A percentile compares a stretch with the other conserved stretches of the same genome.
Conservation (phyloP, 164 flowering plant species). For the Warburgia ugandensis region DNA sequence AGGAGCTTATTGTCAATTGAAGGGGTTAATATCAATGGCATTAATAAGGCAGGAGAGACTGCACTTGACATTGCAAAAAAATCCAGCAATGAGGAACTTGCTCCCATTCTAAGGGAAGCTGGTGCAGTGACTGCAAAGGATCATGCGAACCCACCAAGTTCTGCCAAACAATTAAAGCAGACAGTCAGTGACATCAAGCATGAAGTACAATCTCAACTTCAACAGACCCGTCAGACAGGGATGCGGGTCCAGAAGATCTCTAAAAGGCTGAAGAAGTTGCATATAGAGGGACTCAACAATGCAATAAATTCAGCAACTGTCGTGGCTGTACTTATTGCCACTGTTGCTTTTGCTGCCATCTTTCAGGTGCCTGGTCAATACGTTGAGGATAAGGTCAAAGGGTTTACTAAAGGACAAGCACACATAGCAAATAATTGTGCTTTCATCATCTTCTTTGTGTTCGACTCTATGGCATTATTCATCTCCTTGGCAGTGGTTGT, state of each 20-base stretch:
- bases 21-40: constrained; percentile 50
- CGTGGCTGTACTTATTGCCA: constrained; percentile 96
- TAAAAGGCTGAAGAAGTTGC: constrained; percentile 74
- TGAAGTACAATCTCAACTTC: constrained; percentile 83
- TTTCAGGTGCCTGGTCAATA: constrained; percentile 89
- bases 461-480: constrained; percentile 74
- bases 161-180: constrained; percentile 83
- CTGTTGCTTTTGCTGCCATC: constrained; percentile 96
- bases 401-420: constrained; percentile 58
- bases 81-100: constrained; percentile 40
- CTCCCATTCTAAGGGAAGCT: constrained; percentile 41
- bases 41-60: constrained; percentile 69
- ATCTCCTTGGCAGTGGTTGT: constrained; percentile 95
- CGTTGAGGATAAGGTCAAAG: constrained; percentile 28
- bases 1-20: constrained; percentile 43
- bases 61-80: constrained; percentile 83
- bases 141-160: constrained; percentile 43
- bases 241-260: constrained; percentile 68
- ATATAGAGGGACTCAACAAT: constrained; percentile 83
- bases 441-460: constrained; percentile 64
- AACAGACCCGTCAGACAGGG: constrained; percentile 76
- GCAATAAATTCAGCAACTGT: constrained; percentile 89
- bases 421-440: constrained; percentile 52
- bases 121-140: constrained; percentile 61
- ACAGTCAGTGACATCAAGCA: constrained; percentile 95